A percentile compares a stretch with the other conserved stretches of the same genome.
These are phyloP conservation scores for Crithidia fasciculata DNA, from an alignment of 208 protist genomes.

Conservation along the genomic window DNA sequence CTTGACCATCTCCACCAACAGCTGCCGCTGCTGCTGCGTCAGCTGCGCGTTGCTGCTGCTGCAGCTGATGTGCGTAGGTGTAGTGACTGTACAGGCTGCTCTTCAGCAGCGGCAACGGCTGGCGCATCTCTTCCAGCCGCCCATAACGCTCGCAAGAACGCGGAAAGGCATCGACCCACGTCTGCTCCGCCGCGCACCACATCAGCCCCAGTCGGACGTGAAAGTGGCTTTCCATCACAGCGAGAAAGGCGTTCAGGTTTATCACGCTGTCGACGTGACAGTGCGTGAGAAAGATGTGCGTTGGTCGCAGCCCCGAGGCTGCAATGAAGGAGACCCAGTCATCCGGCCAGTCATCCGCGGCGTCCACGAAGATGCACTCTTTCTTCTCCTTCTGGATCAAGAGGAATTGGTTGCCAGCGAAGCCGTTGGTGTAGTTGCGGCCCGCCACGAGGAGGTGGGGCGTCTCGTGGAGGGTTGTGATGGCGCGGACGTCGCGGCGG, in stretches of 20 bases:
- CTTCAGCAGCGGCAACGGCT: conserved; percentile 67
- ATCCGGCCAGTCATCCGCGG: conserved; percentile 90
- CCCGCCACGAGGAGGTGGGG: conserved; percentile 77
- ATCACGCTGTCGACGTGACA: conserved; percentile 90
- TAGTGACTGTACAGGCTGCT: conserved; percentile 70
- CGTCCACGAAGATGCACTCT: conserved; percentile 85
- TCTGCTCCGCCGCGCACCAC: conserved; percentile 81
- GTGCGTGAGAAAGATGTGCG: conserved; percentile 88
- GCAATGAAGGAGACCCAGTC: conserved; percentile 88
- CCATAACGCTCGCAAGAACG: conserved; percentile 82
- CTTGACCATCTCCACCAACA: background rate
- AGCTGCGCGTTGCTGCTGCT: conserved; percentile 37
- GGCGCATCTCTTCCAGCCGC: conserved; percentile 66
- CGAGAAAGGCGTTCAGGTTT: conserved; percentile 77
- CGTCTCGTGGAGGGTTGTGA: conserved; percentile 85
- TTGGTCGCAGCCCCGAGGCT: conserved; percentile 58
- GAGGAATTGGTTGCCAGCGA: conserved; percentile 88
- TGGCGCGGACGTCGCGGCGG: conserved; percentile 66
- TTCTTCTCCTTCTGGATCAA: conserved; percentile 72
- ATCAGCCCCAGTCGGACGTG: conserved; percentile 59
- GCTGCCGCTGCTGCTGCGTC: background rate
- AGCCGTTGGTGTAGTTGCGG: conserved; percentile 83
- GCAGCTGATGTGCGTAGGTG: conserved; percentile 54
- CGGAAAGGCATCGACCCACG: conserved; percentile 83
- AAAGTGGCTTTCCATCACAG: conserved; percentile 62